Conservation (phyloP, 495 filamentous ascomycete species). For the Penicillium psychrofluorescens region DNA sequence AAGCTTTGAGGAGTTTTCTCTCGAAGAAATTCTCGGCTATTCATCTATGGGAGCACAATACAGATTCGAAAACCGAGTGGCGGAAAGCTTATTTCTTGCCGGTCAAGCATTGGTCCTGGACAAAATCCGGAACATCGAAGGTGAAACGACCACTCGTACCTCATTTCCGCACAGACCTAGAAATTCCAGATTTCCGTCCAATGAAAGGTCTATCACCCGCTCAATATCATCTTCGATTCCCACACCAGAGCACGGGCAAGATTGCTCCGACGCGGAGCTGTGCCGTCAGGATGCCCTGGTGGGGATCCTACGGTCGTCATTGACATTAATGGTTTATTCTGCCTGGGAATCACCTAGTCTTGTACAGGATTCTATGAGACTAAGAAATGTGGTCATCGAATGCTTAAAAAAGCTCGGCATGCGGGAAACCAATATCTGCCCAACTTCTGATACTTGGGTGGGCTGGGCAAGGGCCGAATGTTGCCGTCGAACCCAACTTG, state of each 20-base stretch:
- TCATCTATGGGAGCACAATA: slow-evolving; percentile 32
- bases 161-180: too few species aligned
- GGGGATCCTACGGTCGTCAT: slow-evolving; percentile 27
- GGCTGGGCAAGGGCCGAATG: too few species aligned
- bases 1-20: slow-evolving; percentile 23
- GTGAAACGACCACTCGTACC: too few species aligned
- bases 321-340: slow-evolving; percentile 30
- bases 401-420: slow-evolving; percentile 25
- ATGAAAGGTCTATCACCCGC: too few species aligned
- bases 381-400: slow-evolving; percentile 25
- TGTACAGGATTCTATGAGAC: slow-evolving; percentile 28
- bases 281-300: slow-evolving; percentile 8
- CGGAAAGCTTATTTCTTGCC: slow-evolving; percentile 27
- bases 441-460: too few species aligned
- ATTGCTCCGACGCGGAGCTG: slow-evolving; percentile 7
- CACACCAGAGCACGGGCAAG: slow-evolving; percentile 3
- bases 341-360: slow-evolving; percentile 31
- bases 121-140: slow-evolving; percentile 21
- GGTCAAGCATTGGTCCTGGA: slow-evolving; percentile 26
- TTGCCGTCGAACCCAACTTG: too few species aligned
- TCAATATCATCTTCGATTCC: too few species aligned
- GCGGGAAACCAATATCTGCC: slow-evolving; percentile 12
- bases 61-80: slow-evolving; percentile 29
- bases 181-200: too few species aligned
- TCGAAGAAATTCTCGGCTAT: slow-evolving; percentile 23